Base-by-base conservation (phyloP, 768 basidiomycete species). In the Pisolithus microcarpus region DNA sequence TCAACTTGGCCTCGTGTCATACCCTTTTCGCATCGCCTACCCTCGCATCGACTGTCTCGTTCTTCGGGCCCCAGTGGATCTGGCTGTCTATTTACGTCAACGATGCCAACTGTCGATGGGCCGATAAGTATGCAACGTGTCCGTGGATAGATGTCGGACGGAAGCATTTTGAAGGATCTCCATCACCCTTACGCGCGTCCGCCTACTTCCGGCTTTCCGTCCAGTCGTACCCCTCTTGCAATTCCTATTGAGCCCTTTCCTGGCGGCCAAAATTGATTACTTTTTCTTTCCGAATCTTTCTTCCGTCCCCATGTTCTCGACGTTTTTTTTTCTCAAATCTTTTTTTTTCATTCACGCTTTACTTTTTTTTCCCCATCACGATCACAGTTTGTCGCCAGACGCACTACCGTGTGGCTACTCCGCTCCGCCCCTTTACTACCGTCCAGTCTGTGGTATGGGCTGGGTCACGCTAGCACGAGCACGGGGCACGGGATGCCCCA, bases 1-100 rank as follows among this genome's bases (percentile, higher is more conserved):
- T 60, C 69, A 66, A 62, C 58, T 75, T 66, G 66, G 74, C 76
- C 76, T 70, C 72, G 75, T 76, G 63, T 67, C 46, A 50, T 36
- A 36, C 61, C 60, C 53, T 58, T 62, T 59, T 58, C 57, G 58
- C 61, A 56, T 59, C 61, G 58, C 49, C 53, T 57, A 48, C 53
- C 55, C 53, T 26, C 49, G 40, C 23, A 42, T 52, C 52, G 47
- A 40, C 52, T 44, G 46, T 60, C 59, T 58, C 60, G 50, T 26
- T 44, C 16, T 44, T 43, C 43, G 43, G 43, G 5, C 24, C 43
- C 43, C 43, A 60, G 64, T 54, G 58, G 67, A 69, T 65, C 58
- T 61, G 50, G 48, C 50, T 36, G 15, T 54, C 61, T 66, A 56
- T 24, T 44, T 44, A 44, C 43, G 43, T 44, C 43, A 44, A 44